These are phyloP conservation scores for Penicillium odoratum DNA, from an alignment of 495 filamentous ascomycete species.

Conservation along the genomic window DNA sequence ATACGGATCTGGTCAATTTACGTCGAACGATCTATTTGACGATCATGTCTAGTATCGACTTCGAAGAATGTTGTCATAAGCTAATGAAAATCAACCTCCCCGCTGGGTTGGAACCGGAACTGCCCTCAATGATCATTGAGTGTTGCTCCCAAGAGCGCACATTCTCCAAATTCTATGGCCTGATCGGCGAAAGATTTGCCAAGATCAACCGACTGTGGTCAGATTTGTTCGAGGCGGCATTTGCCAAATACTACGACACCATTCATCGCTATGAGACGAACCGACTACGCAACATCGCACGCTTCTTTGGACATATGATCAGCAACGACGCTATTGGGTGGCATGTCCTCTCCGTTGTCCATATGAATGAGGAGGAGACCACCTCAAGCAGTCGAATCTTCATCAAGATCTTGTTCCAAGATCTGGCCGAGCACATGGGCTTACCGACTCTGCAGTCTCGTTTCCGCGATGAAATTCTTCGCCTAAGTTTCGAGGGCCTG, in stretches of 20 bases:
- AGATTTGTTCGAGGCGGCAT: constrained; percentile 84
- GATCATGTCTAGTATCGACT: constrained; percentile 91
- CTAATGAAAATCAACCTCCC: constrained; percentile 90
- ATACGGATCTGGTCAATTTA: constrained; percentile 90
- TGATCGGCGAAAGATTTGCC: constrained; percentile 91
- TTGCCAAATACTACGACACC: constrained; percentile 92
- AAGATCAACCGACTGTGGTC: constrained; percentile 94
- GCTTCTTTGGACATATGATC: constrained; percentile 91
- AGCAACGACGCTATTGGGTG: constrained; percentile 86
- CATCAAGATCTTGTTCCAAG: constrained; percentile 96
- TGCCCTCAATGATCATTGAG: constrained; percentile 96
- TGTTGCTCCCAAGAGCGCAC: constrained; percentile 93
- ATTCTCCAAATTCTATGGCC: constrained; percentile 93
- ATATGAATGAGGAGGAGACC: constrained; percentile 94
- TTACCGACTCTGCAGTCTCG: constrained; percentile 73
- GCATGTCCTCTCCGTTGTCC: constrained; percentile 82
- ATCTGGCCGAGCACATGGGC: constrained; percentile 83
- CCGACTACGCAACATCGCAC: constrained; percentile 86
- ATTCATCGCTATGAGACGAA: constrained; percentile 98
- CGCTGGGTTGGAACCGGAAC: constrained; percentile 80
- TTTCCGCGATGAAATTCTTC: constrained; percentile 73
- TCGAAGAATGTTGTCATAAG: constrained; percentile 95
- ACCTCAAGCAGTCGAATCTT: constrained; percentile 95
- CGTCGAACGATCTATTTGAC: constrained; percentile 94
- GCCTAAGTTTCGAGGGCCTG: constrained; percentile 77